phyloP scores from a whole-genome alignment of 352 stramenopile genomes.

The Aphanomyces stellatus region DNA sequence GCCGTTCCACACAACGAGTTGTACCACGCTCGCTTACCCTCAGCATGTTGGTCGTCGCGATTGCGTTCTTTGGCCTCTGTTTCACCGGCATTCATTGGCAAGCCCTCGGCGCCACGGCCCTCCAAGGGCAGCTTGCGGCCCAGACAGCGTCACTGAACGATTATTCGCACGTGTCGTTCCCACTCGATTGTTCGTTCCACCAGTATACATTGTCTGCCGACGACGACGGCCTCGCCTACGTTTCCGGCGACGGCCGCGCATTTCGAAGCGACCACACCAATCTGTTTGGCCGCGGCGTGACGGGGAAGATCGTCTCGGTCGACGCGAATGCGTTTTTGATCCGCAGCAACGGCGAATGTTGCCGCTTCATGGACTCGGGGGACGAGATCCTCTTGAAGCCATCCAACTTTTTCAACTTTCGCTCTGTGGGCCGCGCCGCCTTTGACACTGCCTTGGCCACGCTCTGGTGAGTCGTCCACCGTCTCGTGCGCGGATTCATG shows the following conservation, averaged over 20 bases:
- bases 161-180: background rate
- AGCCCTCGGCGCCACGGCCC: too few relatives aligned
- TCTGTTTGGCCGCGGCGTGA: conserved; percentile 14
- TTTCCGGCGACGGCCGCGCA: background rate
- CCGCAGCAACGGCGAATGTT: conserved; percentile 16
- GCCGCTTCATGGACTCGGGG: conserved; percentile 16
- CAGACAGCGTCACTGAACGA: too few relatives aligned
- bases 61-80: too few relatives aligned
- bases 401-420: conserved; percentile 3
- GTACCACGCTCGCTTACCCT: too few relatives aligned
- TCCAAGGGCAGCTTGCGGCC: too few relatives aligned
- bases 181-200: conserved; percentile 7
- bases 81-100: too few relatives aligned
- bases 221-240: conserved; percentile 10
- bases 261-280: conserved; percentile 18
- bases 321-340: conserved; percentile 17
- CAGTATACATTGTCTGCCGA: conserved; percentile 14
- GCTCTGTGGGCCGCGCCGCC: background rate
- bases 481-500: background rate
- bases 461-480: background rate
- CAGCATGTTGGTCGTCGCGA: too few relatives aligned
- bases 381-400: conserved; percentile 14
- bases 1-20: too few relatives aligned
- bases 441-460: conserved; percentile 3
- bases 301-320: conserved; percentile 15